phyloP scores from a whole-genome alignment of 2,329 filamentous ascomycete genomes.

The Thelonectria olida region DNA sequence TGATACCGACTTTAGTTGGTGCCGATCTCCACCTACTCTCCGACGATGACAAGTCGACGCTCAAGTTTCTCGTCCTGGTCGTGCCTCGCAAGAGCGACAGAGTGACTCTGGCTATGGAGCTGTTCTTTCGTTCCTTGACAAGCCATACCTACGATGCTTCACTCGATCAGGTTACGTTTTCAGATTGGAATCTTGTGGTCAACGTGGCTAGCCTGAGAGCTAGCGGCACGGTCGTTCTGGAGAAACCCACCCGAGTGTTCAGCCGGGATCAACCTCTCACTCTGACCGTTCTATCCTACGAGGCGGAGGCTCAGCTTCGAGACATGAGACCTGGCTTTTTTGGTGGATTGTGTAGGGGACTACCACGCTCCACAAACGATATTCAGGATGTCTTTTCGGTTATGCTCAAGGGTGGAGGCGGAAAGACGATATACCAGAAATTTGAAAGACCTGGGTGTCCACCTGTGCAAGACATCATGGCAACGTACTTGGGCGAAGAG shows the following conservation, averaged over 20 bases:
- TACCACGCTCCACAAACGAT: neutral
- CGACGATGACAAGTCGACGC: neutral
- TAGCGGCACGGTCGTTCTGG: neutral
- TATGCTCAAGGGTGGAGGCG: neutral
- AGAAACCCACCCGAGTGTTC: neutral
- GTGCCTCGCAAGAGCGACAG: neutral
- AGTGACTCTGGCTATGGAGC: neutral
- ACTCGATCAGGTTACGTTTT: neutral
- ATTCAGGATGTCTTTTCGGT: neutral
- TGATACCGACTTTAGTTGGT: neutral
- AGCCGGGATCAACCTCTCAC: neutral
- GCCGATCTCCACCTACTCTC: neutral
- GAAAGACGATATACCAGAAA: neutral
- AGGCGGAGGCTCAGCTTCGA: neutral
- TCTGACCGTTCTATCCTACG: neutral
- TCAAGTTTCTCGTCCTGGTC: neutral
- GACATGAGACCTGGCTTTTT: neutral
- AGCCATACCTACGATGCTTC: neutral
- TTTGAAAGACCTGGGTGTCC: neutral
- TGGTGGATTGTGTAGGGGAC: neutral
- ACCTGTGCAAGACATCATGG: neutral
- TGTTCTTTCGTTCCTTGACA: neutral
- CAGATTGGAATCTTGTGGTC: neutral
- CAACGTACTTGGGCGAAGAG: neutral
- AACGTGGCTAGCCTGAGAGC: neutral